Conservation (phyloP, 2,329 filamentous ascomycete genomes). For the Aspergillus tanneri region DNA sequence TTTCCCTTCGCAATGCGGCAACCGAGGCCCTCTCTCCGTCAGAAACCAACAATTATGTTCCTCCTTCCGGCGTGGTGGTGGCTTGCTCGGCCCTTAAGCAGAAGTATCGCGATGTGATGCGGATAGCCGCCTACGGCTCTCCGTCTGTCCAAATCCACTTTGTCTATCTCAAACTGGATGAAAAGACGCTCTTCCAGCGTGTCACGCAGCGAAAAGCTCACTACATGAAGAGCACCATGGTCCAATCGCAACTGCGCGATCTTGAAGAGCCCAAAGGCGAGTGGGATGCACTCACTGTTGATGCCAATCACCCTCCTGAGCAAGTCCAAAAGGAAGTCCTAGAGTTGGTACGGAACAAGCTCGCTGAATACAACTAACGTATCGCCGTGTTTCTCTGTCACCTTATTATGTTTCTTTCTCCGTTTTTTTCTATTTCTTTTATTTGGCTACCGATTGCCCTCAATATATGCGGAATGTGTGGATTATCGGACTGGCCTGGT, state of each 20-base stretch:
- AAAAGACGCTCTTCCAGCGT: constrained; percentile 71
- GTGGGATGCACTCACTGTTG: constrained; percentile 68
- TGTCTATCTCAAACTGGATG: constrained; percentile 79
- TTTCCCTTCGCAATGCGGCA: constrained; percentile 65
- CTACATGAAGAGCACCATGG: constrained; percentile 96
- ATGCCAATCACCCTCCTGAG: constrained; percentile 55
- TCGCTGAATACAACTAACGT: constrained; percentile 49
- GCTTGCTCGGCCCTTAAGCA: constrained; percentile 96
- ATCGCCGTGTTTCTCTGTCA: neutral
- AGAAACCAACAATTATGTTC: constrained; percentile 42
- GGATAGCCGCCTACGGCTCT: constrained; percentile 74
- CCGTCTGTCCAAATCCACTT: constrained; percentile 80
- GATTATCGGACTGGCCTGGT: too few species aligned
- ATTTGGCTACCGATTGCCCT: too few species aligned
- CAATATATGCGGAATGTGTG: too few species aligned
- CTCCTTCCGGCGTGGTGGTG: constrained; percentile 76
- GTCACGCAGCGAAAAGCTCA: constrained; percentile 75
- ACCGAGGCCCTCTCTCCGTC: constrained; percentile 51
- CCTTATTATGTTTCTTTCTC: neutral
- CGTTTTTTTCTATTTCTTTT: neutral
- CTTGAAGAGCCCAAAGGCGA: constrained; percentile 82
- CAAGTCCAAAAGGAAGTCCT: constrained; percentile 62
- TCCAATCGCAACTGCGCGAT: constrained; percentile 83
- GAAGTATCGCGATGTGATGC: constrained; percentile 92
- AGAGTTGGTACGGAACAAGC: constrained; percentile 55